Conservation (phyloP, 225 moss, liverwort and hornwort genomes). For the Bryum argenteum region DNA sequence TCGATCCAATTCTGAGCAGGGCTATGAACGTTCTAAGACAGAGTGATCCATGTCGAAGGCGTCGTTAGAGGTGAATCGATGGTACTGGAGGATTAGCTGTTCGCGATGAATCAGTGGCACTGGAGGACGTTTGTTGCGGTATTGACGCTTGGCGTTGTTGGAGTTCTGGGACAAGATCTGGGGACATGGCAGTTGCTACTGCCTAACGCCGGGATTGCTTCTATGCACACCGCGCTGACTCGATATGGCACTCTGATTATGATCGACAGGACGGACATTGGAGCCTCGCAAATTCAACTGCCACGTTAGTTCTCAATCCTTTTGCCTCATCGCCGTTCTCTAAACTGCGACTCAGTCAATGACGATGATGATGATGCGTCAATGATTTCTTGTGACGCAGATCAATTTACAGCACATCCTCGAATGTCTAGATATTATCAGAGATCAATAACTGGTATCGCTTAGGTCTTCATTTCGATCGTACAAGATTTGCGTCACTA, state of each 20-base stretch:
- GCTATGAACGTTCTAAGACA: not conserved
- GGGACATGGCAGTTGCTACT: slow-evolving; percentile 56
- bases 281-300: slow-evolving; percentile 49
- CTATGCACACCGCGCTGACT: slow-evolving; percentile 65
- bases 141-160: slow-evolving; percentile 16
- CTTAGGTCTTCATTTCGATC: not conserved
- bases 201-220: slow-evolving; percentile 52
- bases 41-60: not conserved
- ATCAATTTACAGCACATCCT: not conserved
- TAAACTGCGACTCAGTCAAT: not conserved
- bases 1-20: not conserved
- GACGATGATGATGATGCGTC: no score
- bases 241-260: slow-evolving; percentile 49
- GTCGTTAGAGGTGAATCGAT: not conserved
- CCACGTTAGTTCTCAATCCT: slow-evolving; percentile 30
- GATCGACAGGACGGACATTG: slow-evolving; percentile 58
- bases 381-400: not conserved
- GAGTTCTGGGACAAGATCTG: slow-evolving; percentile 42
- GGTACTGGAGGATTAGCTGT: not conserved
- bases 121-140: slow-evolving; percentile 16
- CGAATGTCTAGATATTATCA: not conserved
- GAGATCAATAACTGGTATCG: no score
- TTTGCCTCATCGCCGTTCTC: not conserved
- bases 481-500: not conserved
- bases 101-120: slow-evolving; percentile 25